A percentile compares a stretch with the other conserved stretches of the same genome.
These are phyloP conservation scores for Capronia coronata DNA, from an alignment of 2,329 filamentous ascomycete genomes.

Conservation along the genomic window DNA sequence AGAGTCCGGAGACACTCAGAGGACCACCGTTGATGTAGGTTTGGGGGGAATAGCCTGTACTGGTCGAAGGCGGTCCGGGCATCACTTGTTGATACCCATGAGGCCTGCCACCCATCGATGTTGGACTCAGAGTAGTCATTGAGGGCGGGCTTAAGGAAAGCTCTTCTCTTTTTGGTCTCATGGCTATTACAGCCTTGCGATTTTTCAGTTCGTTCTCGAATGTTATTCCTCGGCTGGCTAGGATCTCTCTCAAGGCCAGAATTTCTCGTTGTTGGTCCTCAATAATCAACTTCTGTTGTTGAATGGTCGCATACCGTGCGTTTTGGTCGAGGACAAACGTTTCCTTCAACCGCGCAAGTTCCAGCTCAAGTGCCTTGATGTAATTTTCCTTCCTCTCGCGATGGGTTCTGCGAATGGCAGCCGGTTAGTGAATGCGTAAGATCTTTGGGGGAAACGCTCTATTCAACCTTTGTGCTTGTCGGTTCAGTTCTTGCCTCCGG, in stretches of 20 bases:
- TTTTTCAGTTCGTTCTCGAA: constrained; percentile 46
- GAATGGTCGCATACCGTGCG: constrained; percentile 29
- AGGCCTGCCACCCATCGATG: constrained; percentile 29
- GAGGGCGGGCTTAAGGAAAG: constrained; percentile 20
- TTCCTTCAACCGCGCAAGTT: constrained; percentile 83
- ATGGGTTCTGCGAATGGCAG: constrained; percentile 62
- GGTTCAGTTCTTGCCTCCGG: constrained; percentile 84
- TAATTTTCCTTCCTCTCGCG: constrained; percentile 95
- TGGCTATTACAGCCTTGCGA: constrained; percentile 30
- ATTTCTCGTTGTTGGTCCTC: constrained; percentile 73
- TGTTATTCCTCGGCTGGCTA: constrained; percentile 53
- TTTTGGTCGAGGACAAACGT: constrained; percentile 54
- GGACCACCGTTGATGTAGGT: constrained; percentile 19
- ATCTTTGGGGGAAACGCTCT: not conserved
- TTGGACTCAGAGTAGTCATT: constrained; percentile 17
- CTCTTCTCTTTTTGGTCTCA: constrained; percentile 24
- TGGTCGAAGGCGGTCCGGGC: constrained; percentile 7
- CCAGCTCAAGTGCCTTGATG: constrained; percentile 86
- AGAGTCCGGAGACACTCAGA: constrained; percentile 22
- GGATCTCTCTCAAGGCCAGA: constrained; percentile 59
- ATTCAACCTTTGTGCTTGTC: constrained; percentile 83
- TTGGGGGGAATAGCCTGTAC: constrained; percentile 21
- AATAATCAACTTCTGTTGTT: constrained; percentile 69
- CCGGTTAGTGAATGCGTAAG: not conserved
- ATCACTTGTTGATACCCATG: constrained; percentile 8